phyloP scores from a whole-genome alignment of 1,284 basidiomycete species.

The Athelia sp. region DNA sequence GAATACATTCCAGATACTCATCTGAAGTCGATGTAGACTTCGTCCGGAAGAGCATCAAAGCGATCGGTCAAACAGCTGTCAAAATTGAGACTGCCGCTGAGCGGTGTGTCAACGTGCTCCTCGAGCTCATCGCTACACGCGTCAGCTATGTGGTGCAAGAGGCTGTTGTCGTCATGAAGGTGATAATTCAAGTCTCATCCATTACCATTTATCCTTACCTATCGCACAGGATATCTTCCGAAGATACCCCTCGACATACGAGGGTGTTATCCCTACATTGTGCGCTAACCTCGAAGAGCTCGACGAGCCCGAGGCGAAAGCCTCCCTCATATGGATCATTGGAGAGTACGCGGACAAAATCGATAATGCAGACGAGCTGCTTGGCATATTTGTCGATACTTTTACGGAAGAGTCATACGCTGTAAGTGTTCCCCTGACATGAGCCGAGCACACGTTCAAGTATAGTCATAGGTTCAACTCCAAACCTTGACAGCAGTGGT shows the following conservation, averaged over 20 bases:
- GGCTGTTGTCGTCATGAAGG: constrained; percentile 98
- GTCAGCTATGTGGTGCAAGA: constrained; percentile 99
- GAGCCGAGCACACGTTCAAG: no score
- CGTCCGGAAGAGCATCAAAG: constrained; percentile 89
- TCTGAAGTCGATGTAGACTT: constrained; percentile 99
- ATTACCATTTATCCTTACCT: constrained; percentile 1
- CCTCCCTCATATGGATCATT: constrained; percentile 98
- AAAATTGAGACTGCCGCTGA: constrained; percentile 93
- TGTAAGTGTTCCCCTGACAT: constrained; percentile 36
- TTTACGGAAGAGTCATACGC: constrained; percentile 94
- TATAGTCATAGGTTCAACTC: constrained; percentile 70
- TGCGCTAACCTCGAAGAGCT: constrained; percentile 95
- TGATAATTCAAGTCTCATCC: constrained; percentile 18
- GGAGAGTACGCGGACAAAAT: constrained; percentile 98
- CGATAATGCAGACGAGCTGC: constrained; percentile 90
- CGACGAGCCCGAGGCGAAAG: constrained; percentile 97
- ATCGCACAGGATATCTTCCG: constrained; percentile 86
- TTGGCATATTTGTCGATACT: constrained; percentile 86
- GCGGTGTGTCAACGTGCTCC: constrained; percentile 89
- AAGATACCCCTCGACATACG: constrained; percentile 96
- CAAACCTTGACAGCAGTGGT: constrained; percentile 95
- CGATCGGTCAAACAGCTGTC: constrained; percentile 94
- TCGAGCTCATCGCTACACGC: constrained; percentile 88
- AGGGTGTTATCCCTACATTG: constrained; percentile 92
- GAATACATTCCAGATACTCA: constrained; percentile 61